Base-by-base conservation (phyloP, 805 yeast genomes). In the Dipodascopsis tothii region DNA sequence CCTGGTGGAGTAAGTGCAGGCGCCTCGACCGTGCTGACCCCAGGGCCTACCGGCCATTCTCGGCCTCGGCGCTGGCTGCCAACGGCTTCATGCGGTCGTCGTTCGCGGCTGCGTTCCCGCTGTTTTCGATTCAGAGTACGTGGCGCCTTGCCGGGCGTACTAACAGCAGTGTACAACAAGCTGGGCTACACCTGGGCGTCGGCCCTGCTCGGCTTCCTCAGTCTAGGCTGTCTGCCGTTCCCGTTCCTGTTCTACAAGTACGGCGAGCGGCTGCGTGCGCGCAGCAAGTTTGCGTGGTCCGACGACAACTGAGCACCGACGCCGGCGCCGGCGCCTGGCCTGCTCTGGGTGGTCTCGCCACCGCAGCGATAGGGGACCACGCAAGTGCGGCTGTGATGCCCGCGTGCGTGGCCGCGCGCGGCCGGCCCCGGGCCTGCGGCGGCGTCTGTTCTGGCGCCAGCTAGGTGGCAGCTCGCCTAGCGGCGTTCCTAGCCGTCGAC, bases 41-140 rank as follows among this genome's bases (percentile, higher is more conserved):
- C 27, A 69, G 32, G 43, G 71, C 67, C 21, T 70, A 68, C 50
- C 61, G 73, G 51, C 58, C 66, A 9, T 64, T 50, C 21, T 78
- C 83, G 27, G 92, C 94, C 0, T 77, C 85, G n/a, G 85, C 87
- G 2, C 60, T 84, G 47, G 92, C 90, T 30, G 92, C 92, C 4
- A 84, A 84, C 63, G 81, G 78, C 1, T 65, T 76, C 41, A 63
- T 74, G 19, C 65, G 81, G 60, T 51, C 64, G 35, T 69, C 71
- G 35, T 63, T 72, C n/a, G 58, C 62, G 20, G 76, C 76, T 11
- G 60, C 70, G 18, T 70, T 54, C 28, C 74, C 60, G 64, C 71
- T 67, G 40, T 73, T 50, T 69, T 75, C 33, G 67, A 75, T 72
- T 56, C 74, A 19, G 68, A 73, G 48, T 44, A 37, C 14, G 43